Evolutionary conservation across 306 rosid species (phyloP).

Genomic region (Begonia masoniana): DNA sequence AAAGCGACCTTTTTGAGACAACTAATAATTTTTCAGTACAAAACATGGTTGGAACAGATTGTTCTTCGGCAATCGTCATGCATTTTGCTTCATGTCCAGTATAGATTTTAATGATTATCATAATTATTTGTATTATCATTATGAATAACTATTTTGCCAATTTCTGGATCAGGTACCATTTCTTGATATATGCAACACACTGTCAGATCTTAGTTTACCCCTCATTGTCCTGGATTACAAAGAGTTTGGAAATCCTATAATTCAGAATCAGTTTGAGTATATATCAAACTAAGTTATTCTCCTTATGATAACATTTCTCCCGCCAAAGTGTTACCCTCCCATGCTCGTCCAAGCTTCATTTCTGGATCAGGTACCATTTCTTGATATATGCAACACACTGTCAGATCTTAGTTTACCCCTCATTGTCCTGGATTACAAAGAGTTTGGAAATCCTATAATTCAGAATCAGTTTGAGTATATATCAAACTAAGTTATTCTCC

Average conservation of each 20-base stretch:
- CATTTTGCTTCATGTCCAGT: too few species aligned
- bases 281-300: conserved; percentile 57
- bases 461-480: conserved; percentile 40
- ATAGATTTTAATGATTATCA: too few species aligned
- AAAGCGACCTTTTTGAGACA: too few species aligned
- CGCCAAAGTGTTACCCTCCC: conserved; percentile 67
- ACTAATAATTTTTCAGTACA: too few species aligned
- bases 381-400: conserved; percentile 86
- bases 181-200: conserved; percentile 87
- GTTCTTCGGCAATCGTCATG: too few species aligned
- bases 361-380: conserved; percentile 77
- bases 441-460: conserved; percentile 76
- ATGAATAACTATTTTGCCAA: conserved; percentile 10
- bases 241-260: conserved; percentile 84
- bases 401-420: conserved; percentile 82
- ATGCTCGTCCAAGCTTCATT: conserved; percentile 66
- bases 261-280: conserved; percentile 32
- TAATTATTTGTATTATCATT: background rate
- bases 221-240: conserved; percentile 79
- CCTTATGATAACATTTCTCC: conserved; percentile 72
- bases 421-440: conserved; percentile 75
- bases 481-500: conserved; percentile 67
- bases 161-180: conserved; percentile 64
- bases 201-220: conserved; percentile 75
- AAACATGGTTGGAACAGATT: too few species aligned